phyloP scores from a whole-genome alignment of 805 yeast genomes.

The Brettanomyces anomalus region DNA sequence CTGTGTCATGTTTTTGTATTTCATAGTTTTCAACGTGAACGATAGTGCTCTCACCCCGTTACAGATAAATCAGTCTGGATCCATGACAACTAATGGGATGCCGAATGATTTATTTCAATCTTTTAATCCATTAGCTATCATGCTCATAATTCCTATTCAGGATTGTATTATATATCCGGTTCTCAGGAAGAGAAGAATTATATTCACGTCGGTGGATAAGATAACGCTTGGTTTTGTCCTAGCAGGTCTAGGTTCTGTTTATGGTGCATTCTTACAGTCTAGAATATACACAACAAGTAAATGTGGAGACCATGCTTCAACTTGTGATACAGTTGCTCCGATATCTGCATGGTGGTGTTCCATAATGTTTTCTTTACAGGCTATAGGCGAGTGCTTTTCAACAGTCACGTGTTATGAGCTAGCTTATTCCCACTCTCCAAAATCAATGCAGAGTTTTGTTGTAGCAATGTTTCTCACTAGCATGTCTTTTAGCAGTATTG shows the following conservation, averaged over 20 bases:
- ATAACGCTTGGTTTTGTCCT: conserved; percentile 39
- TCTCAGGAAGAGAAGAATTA: conserved; percentile 30
- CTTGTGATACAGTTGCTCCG: conserved; percentile 18
- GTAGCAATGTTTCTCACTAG: conserved; percentile 32
- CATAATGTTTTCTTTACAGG: conserved; percentile 32
- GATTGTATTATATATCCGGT: conserved; percentile 38
- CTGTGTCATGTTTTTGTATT: conserved; percentile 37
- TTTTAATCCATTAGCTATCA: conserved; percentile 44
- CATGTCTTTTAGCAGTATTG: conserved; percentile 36
- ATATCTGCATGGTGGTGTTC: conserved; percentile 27
- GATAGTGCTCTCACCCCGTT: conserved; percentile 38
- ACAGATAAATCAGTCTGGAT: conserved; percentile 44
- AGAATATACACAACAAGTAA: conserved; percentile 34
- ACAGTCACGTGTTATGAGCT: conserved; percentile 43
- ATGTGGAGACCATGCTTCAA: conserved; percentile 30
- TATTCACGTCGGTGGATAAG: conserved; percentile 34
- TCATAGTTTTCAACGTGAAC: conserved; percentile 27
- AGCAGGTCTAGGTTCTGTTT: conserved; percentile 35
- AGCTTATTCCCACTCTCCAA: conserved; percentile 45
- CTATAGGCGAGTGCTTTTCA: conserved; percentile 46
- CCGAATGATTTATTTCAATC: conserved; percentile 48
- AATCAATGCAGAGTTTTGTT: conserved; percentile 40
- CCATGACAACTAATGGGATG: conserved; percentile 43
- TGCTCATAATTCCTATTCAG: conserved; percentile 40
- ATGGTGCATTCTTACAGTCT: conserved; percentile 40